phyloP scores from a whole-genome alignment of 257 asterid genomes.

The Solanum habrochaites region DNA sequence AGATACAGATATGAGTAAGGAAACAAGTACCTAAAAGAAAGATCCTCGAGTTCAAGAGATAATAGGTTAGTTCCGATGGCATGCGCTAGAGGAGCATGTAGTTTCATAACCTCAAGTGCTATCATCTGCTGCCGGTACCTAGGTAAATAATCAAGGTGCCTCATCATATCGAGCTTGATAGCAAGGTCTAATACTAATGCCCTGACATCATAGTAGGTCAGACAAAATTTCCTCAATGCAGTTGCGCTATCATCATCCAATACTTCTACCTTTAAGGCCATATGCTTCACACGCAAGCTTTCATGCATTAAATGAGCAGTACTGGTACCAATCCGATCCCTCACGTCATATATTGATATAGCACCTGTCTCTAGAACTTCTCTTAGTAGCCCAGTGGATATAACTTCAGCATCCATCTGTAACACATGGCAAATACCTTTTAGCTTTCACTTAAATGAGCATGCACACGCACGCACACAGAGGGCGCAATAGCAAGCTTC shows the following conservation, averaged over 20 bases:
- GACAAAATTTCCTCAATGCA: conserved; percentile 72
- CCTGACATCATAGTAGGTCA: conserved; percentile 75
- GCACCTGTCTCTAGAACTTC: conserved; percentile 60
- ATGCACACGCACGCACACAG: background rate
- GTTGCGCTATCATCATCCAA: conserved; percentile 61
- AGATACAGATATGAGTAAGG: conserved; percentile 75
- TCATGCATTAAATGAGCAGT: conserved; percentile 84
- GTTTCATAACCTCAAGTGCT: conserved; percentile 72
- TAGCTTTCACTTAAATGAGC: background rate
- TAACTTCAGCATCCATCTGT: conserved; percentile 96
- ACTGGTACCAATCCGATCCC: conserved; percentile 45
- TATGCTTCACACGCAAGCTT: conserved; percentile 56
- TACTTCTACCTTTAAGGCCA: conserved; percentile 50
- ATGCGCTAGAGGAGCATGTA: conserved; percentile 89
- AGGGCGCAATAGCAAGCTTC: background rate
- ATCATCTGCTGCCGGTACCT: conserved; percentile 71
- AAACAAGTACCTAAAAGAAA: conserved; percentile 71
- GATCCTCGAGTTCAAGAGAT: conserved; percentile 80
- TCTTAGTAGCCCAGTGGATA: conserved; percentile 70
- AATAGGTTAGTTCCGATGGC: conserved; percentile 54
- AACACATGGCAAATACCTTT: background rate
- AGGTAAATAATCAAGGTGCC: conserved; percentile 71
- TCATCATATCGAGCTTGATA: conserved; percentile 75
- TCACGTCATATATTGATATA: conserved; percentile 46
- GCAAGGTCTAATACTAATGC: conserved; percentile 77